phyloP scores from a whole-genome alignment of 345 rosid species.

The Leavenworthia alabamica region DNA sequence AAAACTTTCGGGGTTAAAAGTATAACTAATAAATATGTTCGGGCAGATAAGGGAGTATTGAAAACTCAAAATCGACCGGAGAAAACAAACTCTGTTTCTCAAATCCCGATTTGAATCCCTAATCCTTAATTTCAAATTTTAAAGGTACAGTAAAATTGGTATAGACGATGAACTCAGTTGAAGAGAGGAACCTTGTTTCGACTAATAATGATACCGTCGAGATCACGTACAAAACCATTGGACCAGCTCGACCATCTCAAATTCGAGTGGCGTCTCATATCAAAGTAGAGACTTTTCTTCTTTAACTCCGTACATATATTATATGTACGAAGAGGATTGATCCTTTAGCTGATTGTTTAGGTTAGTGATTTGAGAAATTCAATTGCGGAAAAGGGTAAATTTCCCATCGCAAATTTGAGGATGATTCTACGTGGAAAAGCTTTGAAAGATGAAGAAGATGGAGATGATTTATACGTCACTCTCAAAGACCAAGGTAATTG shows the following conservation, averaged over 20 bases:
- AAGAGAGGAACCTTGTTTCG: constrained; percentile 17
- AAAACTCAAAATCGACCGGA: constrained; percentile 9
- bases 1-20: neutral
- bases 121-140: neutral
- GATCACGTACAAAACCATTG: constrained; percentile 60
- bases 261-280: constrained; percentile 50
- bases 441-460: constrained; percentile 54
- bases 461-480: constrained; percentile 41
- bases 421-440: constrained; percentile 63
- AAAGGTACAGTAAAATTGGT: neutral
- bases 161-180: constrained; percentile 30
- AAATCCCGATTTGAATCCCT: constrained; percentile 14
- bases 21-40: neutral
- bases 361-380: constrained; percentile 59
- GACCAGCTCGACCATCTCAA: constrained; percentile 70
- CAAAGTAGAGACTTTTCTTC: constrained; percentile 33
- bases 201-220: constrained; percentile 35
- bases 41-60: neutral
- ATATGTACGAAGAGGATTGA: constrained; percentile 1
- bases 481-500: constrained; percentile 48
- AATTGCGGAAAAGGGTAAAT: constrained; percentile 44
- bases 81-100: neutral
- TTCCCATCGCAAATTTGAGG: constrained; percentile 53
- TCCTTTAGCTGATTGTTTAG: constrained; percentile 29
- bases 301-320: neutral